Percentiles rank a stretch among this genome's conserved stretches.
Conservation (phyloP, 2,329 filamentous ascomycete species). For the Ploettnerulaceae sp. region DNA sequence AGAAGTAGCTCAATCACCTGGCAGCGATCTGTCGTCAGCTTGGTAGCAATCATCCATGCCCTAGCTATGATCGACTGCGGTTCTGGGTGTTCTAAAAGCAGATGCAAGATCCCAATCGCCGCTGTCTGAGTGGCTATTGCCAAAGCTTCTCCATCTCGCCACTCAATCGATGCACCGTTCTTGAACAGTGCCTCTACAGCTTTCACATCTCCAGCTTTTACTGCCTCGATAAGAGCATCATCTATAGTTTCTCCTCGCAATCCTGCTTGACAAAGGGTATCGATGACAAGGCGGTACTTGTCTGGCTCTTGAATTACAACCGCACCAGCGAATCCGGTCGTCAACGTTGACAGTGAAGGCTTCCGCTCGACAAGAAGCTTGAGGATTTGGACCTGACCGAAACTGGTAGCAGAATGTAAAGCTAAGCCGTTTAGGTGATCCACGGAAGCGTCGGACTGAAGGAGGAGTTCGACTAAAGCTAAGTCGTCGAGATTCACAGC, state of each 20-base stretch:
- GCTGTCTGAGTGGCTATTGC: slow-evolving; percentile 12
- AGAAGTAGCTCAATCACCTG: slow-evolving; percentile 13
- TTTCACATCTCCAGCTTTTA: slow-evolving; percentile 13
- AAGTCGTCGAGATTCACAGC: slow-evolving; percentile 11
- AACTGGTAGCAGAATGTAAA: slow-evolving; percentile 11
- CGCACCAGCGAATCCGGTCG: slow-evolving; percentile 15
- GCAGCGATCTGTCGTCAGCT: slow-evolving; percentile 11
- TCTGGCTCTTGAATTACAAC: slow-evolving; percentile 10
- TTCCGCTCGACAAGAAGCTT: slow-evolving; percentile 10
- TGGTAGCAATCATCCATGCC: slow-evolving; percentile 9
- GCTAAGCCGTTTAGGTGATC: slow-evolving; percentile 13
- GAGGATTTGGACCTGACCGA: slow-evolving; percentile 12
- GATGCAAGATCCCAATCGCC: slow-evolving; percentile 10
- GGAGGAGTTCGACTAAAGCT: slow-evolving; percentile 9
- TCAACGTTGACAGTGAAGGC: slow-evolving; percentile 8
- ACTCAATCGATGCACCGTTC: slow-evolving; percentile 17
- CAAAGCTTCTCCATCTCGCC: slow-evolving; percentile 14
- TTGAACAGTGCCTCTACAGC: slow-evolving; percentile 10
- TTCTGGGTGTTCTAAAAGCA: slow-evolving; percentile 9
- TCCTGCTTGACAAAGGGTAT: slow-evolving; percentile 16
- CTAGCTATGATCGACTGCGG: slow-evolving; percentile 9
- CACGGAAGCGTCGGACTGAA: slow-evolving; percentile 13
- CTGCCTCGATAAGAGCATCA: slow-evolving; percentile 14
- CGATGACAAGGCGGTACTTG: slow-evolving; percentile 4
- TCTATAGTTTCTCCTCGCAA: slow-evolving; percentile 15